Evolutionary conservation across 2,329 filamentous ascomycete genomes (phyloP), one percentile per base, ranked within the genome.

Genomic region (Penicillium griseofulvum): DNA sequence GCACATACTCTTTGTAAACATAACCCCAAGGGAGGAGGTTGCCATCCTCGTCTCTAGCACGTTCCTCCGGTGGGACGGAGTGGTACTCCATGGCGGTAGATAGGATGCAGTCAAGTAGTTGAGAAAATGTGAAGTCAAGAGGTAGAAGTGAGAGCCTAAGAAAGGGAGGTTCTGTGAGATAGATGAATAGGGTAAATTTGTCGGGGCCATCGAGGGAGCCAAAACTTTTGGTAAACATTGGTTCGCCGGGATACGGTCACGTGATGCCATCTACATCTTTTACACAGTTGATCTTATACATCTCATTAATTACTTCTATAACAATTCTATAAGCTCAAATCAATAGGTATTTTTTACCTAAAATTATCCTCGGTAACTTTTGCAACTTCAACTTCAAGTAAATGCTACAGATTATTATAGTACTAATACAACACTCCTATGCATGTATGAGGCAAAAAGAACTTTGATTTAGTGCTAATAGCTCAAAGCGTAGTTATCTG

Each of bases 21-120:
- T 83, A 84, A 16, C 77, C 83, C 83, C 83, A 87, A n/a, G 85
- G 84, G 47, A 87, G 68, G 51, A 78, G 75, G 63, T 82, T 81
- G 47, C 84, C 84, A 46, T 80, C 80, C 50, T 81, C 78, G 65
- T 86, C 83, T 65, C 78, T 76, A 31, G 82, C 83, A 65, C 83
- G 81, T 71, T 87, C 85, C 62, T 83, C 79, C 51, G 82, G 82
- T 33, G 84, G 83, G 11, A 87, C 84, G 31, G 82, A 83, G 70
- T 87, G 84, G 49, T 87, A 83, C 71, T 87, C 84, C 81, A 87
- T 87, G 34, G 54, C 42, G 19, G 48, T 22, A 34, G 19, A 50
- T 43, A 11, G 14, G 19, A 50, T 26, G 48, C 7, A 2, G 38
- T 43, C 19, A 50, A 50, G 19, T 8, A 9, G 12, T 33, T 34